Conservation (phyloP, 129 eudicot species). For the Tanacetum coccineum region DNA sequence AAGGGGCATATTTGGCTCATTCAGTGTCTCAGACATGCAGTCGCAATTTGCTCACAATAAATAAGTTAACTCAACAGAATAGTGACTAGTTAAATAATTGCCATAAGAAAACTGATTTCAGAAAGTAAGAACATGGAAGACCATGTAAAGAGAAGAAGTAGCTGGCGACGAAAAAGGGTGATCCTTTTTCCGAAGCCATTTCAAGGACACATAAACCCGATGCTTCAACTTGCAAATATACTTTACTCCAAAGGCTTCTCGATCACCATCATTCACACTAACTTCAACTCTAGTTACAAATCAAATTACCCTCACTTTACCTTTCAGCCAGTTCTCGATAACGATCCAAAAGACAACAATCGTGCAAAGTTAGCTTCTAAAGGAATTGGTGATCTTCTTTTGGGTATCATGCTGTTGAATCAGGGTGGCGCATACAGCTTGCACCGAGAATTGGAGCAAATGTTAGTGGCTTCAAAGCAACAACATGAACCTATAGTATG, state of each 20-base stretch:
- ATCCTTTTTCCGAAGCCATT: slow-evolving; percentile 48
- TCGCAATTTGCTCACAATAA: not conserved
- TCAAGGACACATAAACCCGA: slow-evolving; percentile 70
- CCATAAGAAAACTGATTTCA: not conserved
- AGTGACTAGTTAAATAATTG: not conserved
- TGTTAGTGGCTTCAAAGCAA: slow-evolving; percentile 23
- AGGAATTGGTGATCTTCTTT: slow-evolving; percentile 19
- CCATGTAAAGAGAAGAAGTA: slow-evolving; percentile 3
- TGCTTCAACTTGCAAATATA: slow-evolving; percentile 60
- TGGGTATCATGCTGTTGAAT: slow-evolving; percentile 24
- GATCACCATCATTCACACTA: slow-evolving; percentile 57
- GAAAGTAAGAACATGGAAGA: slow-evolving; percentile 9
- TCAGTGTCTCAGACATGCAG: not conserved
- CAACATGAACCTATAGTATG: slow-evolving; percentile 34
- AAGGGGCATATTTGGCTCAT: slow-evolving; percentile 3
- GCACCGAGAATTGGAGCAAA: slow-evolving; percentile 21
- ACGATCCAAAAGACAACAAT: slow-evolving; percentile 4
- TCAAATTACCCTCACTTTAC: slow-evolving; percentile 46
- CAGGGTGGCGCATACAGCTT: slow-evolving; percentile 32
- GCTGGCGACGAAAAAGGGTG: slow-evolving; percentile 22
- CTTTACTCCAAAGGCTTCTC: slow-evolving; percentile 57
- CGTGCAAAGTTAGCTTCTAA: slow-evolving; percentile 18
- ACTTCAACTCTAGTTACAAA: slow-evolving; percentile 38
- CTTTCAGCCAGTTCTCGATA: slow-evolving; percentile 37
- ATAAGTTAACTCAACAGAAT: not conserved